phyloP scores from a whole-genome alignment of 1,139 yeast genomes.

The Pichia cactophila region DNA sequence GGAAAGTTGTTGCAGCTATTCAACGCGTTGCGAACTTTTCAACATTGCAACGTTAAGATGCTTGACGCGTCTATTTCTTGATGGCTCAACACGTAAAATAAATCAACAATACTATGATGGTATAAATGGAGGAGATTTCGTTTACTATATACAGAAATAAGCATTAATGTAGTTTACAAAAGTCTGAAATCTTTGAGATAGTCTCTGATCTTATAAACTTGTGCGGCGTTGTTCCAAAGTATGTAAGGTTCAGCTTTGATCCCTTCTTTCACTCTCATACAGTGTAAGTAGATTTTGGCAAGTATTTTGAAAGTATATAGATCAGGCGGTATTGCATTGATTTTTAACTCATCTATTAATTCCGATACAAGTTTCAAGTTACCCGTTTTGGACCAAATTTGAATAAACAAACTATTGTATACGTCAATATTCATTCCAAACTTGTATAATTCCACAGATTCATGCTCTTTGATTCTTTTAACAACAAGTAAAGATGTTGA shows the following conservation, averaged over 20 bases:
- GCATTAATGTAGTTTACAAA: background rate
- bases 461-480: conserved; percentile 22
- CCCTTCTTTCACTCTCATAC: conserved; percentile 22
- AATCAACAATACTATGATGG: too few relatives aligned
- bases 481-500: conserved; percentile 22
- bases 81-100: background rate
- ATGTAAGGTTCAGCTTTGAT: conserved; percentile 20
- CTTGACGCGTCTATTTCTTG: background rate
- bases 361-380: conserved; percentile 20
- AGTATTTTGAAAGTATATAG: conserved; percentile 23
- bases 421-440: conserved; percentile 26
- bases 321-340: conserved; percentile 28
- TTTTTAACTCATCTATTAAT: conserved; percentile 24
- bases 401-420: conserved; percentile 24
- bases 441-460: conserved; percentile 25
- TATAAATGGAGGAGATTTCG: too few relatives aligned
- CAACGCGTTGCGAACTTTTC: background rate
- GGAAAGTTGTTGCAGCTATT: too few relatives aligned
- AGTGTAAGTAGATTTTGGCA: conserved; percentile 23
- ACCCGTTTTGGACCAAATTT: conserved; percentile 24
- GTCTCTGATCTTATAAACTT: conserved; percentile 20
- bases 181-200: conserved; percentile 14
- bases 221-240: conserved; percentile 24
- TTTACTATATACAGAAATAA: too few relatives aligned
- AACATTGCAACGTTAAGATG: background rate